Conservation (phyloP, 2,329 filamentous ascomycete species). For the Grosmannia penicillata region DNA sequence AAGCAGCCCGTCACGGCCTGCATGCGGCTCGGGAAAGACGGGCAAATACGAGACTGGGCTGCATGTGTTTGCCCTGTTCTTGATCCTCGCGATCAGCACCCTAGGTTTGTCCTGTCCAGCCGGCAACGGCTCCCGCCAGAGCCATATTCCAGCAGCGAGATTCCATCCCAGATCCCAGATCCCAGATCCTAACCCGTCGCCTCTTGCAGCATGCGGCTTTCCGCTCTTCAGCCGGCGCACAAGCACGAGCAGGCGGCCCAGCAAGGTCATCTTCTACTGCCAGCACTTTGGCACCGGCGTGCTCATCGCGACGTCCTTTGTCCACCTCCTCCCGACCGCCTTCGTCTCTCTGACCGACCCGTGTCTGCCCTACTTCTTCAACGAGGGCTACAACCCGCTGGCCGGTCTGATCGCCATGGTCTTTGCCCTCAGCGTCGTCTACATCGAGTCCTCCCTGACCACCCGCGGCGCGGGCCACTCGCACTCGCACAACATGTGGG, state of each 20-base stretch:
- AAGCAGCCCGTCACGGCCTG: conserved; percentile 24
- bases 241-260: conserved; percentile 41
- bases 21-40: conserved; percentile 35
- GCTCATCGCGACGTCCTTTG: conserved; percentile 74
- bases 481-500: conserved; percentile 39
- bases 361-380: conserved; percentile 68
- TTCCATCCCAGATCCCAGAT: too few species aligned
- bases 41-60: conserved; percentile 50
- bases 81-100: conserved; percentile 45
- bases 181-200: background rate
- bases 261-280: conserved; percentile 47
- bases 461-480: conserved; percentile 49
- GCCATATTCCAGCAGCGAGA: too few species aligned
- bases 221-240: conserved; percentile 48
- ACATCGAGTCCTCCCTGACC: conserved; percentile 80
- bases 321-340: conserved; percentile 57
- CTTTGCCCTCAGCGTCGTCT: conserved; percentile 67
- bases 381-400: conserved; percentile 61
- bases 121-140: too few species aligned
- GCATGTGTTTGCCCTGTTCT: conserved; percentile 52
- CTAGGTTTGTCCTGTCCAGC: conserved; percentile 8
- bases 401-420: conserved; percentile 72
- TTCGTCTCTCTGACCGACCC: conserved; percentile 53
- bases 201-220: conserved; percentile 43
- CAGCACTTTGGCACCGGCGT: conserved; percentile 73